Evolutionary conservation across 2,329 filamentous ascomycete genomes (phyloP).

Genomic region (Sclerotiophoma versabilis): DNA sequence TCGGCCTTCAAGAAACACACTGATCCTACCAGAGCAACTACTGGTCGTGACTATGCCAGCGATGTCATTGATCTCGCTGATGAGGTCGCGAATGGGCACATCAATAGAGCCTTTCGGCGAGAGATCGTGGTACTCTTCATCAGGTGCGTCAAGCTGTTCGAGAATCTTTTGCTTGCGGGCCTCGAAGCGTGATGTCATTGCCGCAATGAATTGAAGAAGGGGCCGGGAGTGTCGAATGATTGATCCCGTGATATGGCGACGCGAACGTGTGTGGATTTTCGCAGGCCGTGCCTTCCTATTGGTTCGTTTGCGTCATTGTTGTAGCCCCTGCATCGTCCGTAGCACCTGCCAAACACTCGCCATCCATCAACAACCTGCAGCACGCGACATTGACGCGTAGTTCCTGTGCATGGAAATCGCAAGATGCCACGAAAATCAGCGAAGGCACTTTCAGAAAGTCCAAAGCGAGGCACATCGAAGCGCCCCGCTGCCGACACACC

Average conservation of each 20-base stretch:
- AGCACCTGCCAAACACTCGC: conserved; percentile 19
- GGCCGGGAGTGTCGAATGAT: neutral
- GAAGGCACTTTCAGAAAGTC: conserved; percentile 21
- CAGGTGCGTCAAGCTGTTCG: conserved; percentile 70
- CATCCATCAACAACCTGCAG: conserved; percentile 1
- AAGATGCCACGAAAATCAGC: conserved; percentile 43
- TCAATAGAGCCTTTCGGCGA: conserved; percentile 92
- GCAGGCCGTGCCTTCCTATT: conserved; percentile 19
- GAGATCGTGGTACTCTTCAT: conserved; percentile 76
- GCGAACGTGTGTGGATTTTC: conserved; percentile 21
- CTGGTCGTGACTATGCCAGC: conserved; percentile 88
- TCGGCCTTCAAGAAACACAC: conserved; percentile 84
- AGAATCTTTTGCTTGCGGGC: conserved; percentile 77
- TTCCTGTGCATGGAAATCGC: neutral
- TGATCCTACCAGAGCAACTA: conserved; percentile 87
- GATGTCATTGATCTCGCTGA: conserved; percentile 76
- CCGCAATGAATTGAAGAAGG: neutral
- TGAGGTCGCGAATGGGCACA: conserved; percentile 75
- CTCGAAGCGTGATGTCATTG: conserved; percentile 47
- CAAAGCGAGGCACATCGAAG: conserved; percentile 44
- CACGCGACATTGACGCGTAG: neutral
- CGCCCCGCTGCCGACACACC: conserved; percentile 43
- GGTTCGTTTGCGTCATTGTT: conserved; percentile 29
- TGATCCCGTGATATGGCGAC: conserved; percentile 32
- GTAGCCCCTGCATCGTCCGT: conserved; percentile 24